These are phyloP conservation scores for Phytophthora melonis DNA, from an alignment of 352 stramenopile genomes.

Conservation along the genomic window DNA sequence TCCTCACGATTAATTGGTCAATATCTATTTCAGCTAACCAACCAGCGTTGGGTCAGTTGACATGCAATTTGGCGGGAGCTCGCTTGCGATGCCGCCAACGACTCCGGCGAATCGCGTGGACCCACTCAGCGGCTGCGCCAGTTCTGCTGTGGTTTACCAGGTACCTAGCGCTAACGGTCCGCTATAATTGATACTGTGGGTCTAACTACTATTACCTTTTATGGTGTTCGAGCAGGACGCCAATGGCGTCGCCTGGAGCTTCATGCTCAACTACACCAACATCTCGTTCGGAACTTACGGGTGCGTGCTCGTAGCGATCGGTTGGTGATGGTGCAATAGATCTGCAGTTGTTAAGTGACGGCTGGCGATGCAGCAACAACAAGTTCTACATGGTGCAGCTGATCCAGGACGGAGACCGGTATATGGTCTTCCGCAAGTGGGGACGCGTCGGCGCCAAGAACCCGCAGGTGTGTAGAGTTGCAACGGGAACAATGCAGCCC, in stretches of 20 bases:
- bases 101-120: slow-evolving; percentile 33
- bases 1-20: slow-evolving; percentile 31
- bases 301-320: slow-evolving; percentile 25
- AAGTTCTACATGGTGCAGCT: slow-evolving; percentile 85
- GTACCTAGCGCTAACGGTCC: neutral
- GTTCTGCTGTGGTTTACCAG: slow-evolving; percentile 39
- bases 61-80: slow-evolving; percentile 21
- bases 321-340: neutral
- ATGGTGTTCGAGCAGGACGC: slow-evolving; percentile 29
- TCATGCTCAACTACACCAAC: slow-evolving; percentile 65
- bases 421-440: slow-evolving; percentile 75
- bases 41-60: slow-evolving; percentile 14
- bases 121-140: slow-evolving; percentile 42
- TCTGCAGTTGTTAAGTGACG: slow-evolving; percentile 1
- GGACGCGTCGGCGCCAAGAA: slow-evolving; percentile 72
- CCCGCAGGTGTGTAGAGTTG: slow-evolving; percentile 47
- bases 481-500: neutral
- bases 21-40: slow-evolving; percentile 20
- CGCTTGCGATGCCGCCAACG: slow-evolving; percentile 11
- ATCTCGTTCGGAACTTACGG: slow-evolving; percentile 61
- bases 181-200: neutral
- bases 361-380: slow-evolving; percentile 53
- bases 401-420: slow-evolving; percentile 54
- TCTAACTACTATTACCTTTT: slow-evolving; percentile 11
- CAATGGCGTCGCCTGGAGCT: slow-evolving; percentile 44